Conservation (phyloP, 805 yeast species). For the Alloascoidea africana region DNA sequence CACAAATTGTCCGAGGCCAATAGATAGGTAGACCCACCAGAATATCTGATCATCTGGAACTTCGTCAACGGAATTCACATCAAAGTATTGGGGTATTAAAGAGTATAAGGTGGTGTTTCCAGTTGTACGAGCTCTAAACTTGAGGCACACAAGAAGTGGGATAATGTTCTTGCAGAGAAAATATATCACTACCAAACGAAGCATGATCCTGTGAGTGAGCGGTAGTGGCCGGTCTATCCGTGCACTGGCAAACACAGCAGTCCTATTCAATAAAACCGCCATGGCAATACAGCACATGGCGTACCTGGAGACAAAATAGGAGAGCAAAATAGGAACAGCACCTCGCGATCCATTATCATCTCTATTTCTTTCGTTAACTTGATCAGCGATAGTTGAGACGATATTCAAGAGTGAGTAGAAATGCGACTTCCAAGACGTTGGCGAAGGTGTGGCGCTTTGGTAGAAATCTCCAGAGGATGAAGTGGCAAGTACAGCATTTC, state of each 20-base stretch:
- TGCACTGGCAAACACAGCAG: conserved; percentile 40
- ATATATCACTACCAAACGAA: conserved; percentile 24
- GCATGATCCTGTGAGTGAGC: conserved; percentile 16
- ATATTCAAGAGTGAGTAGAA: not conserved
- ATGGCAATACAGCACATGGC: conserved; percentile 33
- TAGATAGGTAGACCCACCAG: conserved; percentile 42
- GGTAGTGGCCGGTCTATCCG: conserved; percentile 24
- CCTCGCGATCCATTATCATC: not conserved
- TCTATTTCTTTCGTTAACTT: not conserved
- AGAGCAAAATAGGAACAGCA: conserved; percentile 2
- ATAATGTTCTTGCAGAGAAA: conserved; percentile 18
- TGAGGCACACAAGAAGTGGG: conserved; percentile 21
- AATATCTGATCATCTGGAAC: conserved; percentile 35
- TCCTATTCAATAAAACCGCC: conserved; percentile 42
- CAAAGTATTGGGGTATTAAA: conserved; percentile 7
- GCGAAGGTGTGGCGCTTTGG: no score
- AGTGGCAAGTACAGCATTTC: no score
- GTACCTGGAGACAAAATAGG: conserved; percentile 15
- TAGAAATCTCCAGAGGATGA: no score
- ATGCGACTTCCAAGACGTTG: conserved; percentile 1
- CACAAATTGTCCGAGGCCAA: conserved; percentile 46
- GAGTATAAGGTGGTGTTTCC: conserved; percentile 5
- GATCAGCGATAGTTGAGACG: not conserved
- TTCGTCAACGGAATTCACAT: conserved; percentile 6
- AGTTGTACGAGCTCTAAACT: conserved; percentile 12